These are phyloP conservation scores for Serendipita indica DNA, from an alignment of 768 basidiomycete species.

Conservation along the genomic window DNA sequence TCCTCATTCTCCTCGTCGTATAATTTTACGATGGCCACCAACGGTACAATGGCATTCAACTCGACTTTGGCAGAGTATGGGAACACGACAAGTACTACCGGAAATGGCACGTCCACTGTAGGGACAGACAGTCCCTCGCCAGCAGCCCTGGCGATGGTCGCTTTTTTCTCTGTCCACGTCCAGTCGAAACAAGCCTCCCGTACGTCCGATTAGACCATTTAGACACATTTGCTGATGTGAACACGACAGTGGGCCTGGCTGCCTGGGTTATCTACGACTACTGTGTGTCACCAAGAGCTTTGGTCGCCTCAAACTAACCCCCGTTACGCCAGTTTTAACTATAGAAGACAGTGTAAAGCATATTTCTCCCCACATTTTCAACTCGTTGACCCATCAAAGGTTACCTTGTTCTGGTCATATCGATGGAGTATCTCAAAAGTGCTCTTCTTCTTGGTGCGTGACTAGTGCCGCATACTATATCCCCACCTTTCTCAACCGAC, in stretches of 20 bases:
- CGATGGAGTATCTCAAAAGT: conserved; percentile 5
- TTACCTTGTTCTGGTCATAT: conserved; percentile 5
- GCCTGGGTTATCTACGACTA: conserved; percentile 4
- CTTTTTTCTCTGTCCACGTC: neutral
- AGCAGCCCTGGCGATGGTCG: no score
- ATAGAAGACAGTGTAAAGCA: neutral
- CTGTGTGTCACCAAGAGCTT: neutral
- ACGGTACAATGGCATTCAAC: neutral
- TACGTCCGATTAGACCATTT: no score
- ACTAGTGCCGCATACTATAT: neutral
- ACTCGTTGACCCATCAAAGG: neutral
- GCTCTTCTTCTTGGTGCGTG: neutral
- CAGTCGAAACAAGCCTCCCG: neutral
- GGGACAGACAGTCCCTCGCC: no score
- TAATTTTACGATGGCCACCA: no score
- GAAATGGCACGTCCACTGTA: no score
- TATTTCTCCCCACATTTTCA: neutral
- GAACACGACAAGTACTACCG: no score
- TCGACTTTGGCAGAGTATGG: neutral
- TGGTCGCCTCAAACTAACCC: no score
- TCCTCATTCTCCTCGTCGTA: no score
- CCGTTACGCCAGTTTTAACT: neutral
- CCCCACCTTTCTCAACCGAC: neutral
- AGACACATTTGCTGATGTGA: neutral
- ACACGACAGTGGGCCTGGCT: neutral